Percentiles rank a stretch among this genome's conserved stretches.
Conservation (phyloP, 2,329 filamentous ascomycete species). For the Emericellopsis atlantica region DNA sequence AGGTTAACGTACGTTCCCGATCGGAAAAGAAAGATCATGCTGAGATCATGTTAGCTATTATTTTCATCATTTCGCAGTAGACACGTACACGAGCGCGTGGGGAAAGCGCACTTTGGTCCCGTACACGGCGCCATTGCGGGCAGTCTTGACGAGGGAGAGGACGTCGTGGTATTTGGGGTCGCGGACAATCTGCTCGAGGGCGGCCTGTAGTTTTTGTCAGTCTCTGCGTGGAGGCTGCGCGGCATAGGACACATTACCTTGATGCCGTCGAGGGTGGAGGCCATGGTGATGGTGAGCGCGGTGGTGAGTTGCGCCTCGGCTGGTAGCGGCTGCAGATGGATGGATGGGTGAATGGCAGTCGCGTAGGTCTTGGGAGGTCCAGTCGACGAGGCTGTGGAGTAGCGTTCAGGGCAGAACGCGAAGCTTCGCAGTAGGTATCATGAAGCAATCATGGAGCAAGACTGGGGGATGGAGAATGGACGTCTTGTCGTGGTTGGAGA, state of each 20-base stretch:
- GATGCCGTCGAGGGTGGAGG: conserved; percentile 9
- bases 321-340: too few relatives aligned
- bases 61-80: background rate
- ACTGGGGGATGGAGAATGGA: too few relatives aligned
- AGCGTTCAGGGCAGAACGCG: too few relatives aligned
- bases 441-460: too few relatives aligned
- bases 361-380: too few relatives aligned
- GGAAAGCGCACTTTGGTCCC: conserved; percentile 96
- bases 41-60: conserved; percentile 16
- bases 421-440: too few relatives aligned
- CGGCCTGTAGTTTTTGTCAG: conserved; percentile 32
- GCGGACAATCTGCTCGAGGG: conserved; percentile 63
- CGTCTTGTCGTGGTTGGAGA: too few relatives aligned
- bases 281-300: conserved; percentile 5
- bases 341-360: too few relatives aligned
- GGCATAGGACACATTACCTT: conserved; percentile 7
- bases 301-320: background rate
- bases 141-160: conserved; percentile 77
- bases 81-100: conserved; percentile 68
- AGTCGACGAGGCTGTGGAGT: too few relatives aligned
- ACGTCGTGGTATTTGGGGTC: conserved; percentile 78
- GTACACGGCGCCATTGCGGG: conserved; percentile 94
- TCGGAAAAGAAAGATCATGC: conserved; percentile 95
- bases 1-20: conserved; percentile 59
- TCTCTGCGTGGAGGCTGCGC: background rate